Base-by-base conservation (phyloP, 108 stramenopile genomes). In the Pelagomonas calceolata region DNA sequence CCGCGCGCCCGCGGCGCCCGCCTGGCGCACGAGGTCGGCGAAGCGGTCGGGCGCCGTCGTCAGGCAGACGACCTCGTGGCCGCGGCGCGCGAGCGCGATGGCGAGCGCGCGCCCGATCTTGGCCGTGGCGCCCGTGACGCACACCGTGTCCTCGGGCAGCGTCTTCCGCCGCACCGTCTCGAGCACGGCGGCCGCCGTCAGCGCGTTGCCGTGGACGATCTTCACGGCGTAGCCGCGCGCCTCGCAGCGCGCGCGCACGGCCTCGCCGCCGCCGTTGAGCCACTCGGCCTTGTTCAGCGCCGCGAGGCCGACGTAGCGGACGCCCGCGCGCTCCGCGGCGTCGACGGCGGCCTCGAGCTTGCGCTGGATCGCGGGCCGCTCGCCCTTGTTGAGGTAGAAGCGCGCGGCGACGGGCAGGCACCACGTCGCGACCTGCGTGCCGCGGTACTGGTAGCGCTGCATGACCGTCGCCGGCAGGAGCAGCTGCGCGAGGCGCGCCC, bases 241-340 rank as follows among this genome's bases (percentile, higher is more conserved):
- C 51, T 16, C 26, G 7, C 18, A 1, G 51, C 1, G 1, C 7
- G 21, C 21, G 21, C 26, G 21, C 64, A 85, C 75, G 32, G 78
- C 81, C 21, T 70, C 39, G 12, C 84, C 84, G 66, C 84, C 84
- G n/a, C 78, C 82, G 71, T 85, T 85, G 71, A 85, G 82, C 36
- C 82, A 83, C 68, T 85, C 84, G 30, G 84, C 82, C 69, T 85
- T 85, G 68, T 85, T 85, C 70, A 85, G 75, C 71, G 84, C 84
- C 12, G 82, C 84, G 12, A 85, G 75, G 65, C 84, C 82, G 0
- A 85, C 72, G 32, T 83, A 82, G 43, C 79, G 81, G 30, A 85
- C 80, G 35, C 84, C 84, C 46, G 73, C 68, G 63, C 64, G 63
- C 30, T 85, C 82, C 12, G 84, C 84, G 51, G 14, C 51, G 21